Conservation (phyloP, 768 basidiomycete genomes). For the Lactarius hengduanensis region DNA sequence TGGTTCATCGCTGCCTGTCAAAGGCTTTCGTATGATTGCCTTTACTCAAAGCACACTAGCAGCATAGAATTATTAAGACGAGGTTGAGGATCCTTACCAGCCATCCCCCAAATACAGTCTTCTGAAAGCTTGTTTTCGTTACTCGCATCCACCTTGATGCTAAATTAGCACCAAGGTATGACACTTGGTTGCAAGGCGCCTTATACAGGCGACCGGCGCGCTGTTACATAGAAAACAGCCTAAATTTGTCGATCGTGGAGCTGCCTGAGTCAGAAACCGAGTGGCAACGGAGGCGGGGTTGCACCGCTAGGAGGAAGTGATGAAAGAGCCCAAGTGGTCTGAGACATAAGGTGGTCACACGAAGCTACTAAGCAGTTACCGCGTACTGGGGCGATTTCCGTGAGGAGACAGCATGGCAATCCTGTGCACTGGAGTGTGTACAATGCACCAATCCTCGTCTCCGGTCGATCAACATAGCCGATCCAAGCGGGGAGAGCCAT, state of each 20-base stretch:
- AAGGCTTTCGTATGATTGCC: not conserved
- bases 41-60: not conserved
- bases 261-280: not conserved
- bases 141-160: not conserved
- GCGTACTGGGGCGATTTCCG: not conserved
- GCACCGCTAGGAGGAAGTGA: not conserved
- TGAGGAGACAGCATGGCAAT: conserved; percentile 10
- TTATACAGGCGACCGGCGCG: not conserved
- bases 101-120: not conserved
- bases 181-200: not conserved
- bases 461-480: not conserved
- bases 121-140: not conserved
- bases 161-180: not conserved
- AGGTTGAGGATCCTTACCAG: not conserved
- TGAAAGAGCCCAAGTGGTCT: not conserved
- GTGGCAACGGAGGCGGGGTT: not conserved
- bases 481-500: not conserved
- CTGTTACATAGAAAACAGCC: not conserved
- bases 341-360: not conserved
- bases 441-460: not conserved
- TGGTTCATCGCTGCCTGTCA: not conserved
- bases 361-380: conserved; percentile 8
- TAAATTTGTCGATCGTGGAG: not conserved
- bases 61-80: not conserved
- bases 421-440: not conserved